Percentiles rank a stretch among this genome's conserved stretches.
phyloP scores from a whole-genome alignment of 495 filamentous ascomycete species.

The Aspergillus haitiensis region DNA sequence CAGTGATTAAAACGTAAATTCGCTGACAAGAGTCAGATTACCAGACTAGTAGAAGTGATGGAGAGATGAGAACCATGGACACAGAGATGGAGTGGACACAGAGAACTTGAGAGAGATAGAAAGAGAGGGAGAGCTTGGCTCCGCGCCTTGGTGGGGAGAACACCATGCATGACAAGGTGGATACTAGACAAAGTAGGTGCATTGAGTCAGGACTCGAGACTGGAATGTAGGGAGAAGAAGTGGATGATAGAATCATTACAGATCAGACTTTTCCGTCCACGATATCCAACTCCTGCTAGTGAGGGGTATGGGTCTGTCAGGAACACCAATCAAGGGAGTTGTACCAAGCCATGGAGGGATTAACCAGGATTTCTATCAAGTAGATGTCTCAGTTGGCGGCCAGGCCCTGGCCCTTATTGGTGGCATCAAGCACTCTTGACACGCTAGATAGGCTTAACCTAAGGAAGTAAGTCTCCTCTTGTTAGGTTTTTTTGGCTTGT shows the following conservation, averaged over 20 bases:
- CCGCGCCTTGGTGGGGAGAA: too few relatives aligned
- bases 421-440: background rate
- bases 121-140: too few relatives aligned
- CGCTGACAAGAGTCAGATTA: too few relatives aligned
- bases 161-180: too few relatives aligned
- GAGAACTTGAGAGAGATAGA: too few relatives aligned
- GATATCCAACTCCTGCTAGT: slow-evolving; percentile 3
- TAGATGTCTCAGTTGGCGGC: too few relatives aligned
- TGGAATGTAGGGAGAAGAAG: background rate
- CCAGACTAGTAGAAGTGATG: too few relatives aligned
- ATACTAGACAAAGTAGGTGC: too few relatives aligned
- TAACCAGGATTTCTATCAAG: background rate
- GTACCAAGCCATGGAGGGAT: background rate
- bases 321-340: slow-evolving; percentile 21
- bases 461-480: background rate
- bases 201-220: background rate
- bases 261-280: background rate
- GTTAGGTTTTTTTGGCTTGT: background rate
- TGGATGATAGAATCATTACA: background rate
- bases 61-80: too few relatives aligned
- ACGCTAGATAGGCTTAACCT: background rate
- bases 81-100: too few relatives aligned
- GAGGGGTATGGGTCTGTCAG: slow-evolving; percentile 8
- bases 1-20: too few relatives aligned
- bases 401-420: too few relatives aligned